phyloP scores from a whole-genome alignment of 75 land plant species.

The Cryptomeria japonica region DNA sequence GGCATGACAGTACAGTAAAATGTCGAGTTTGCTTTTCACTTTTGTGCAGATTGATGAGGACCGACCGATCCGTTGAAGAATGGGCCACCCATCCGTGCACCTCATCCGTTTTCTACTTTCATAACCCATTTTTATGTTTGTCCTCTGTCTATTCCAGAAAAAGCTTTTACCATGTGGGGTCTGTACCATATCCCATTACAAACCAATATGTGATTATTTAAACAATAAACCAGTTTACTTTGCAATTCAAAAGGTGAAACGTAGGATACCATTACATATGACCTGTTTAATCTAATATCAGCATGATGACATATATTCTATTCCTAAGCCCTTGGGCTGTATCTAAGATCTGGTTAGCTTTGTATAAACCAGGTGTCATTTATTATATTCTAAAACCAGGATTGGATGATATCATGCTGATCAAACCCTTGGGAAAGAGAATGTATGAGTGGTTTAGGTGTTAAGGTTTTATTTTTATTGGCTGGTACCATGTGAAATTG shows the following conservation, averaged over 20 bases:
- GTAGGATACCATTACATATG: not conserved
- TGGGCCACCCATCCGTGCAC: constrained; percentile 7
- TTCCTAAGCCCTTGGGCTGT: not conserved
- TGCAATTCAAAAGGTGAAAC: not conserved
- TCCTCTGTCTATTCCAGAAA: not conserved
- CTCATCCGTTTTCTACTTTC: not conserved
- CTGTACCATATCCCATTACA: not conserved
- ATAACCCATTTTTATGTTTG: not conserved
- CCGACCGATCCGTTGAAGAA: not conserved
- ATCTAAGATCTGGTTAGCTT: too few species aligned
- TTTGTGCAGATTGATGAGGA: not conserved
- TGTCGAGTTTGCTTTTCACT: not conserved
- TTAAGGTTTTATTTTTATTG: not conserved
- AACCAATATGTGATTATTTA: not conserved
- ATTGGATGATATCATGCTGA: not conserved
- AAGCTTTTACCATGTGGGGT: not conserved
- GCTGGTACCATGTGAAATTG: not conserved
- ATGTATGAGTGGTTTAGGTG: not conserved
- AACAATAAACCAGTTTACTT: not conserved
- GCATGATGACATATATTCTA: not conserved
- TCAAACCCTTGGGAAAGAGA: not conserved
- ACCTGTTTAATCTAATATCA: not conserved
- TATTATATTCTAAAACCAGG: not conserved
- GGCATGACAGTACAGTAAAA: not conserved
- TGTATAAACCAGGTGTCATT: not conserved